Conservation (phyloP, 345 rosid genomes). For the Salix viminalis region DNA sequence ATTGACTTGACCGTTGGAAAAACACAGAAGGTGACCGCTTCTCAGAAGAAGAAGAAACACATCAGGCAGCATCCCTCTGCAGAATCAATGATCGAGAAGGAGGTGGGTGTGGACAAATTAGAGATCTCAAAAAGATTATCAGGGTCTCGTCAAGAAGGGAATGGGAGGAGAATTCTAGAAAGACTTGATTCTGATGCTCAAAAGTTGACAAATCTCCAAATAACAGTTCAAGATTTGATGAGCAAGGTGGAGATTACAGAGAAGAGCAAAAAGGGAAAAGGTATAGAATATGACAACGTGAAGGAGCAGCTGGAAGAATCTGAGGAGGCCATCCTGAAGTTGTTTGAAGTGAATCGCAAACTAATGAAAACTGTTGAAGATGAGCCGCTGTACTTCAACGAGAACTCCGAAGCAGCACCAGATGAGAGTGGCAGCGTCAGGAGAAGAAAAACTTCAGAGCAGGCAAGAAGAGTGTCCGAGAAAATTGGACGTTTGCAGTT, state of each 20-base stretch:
- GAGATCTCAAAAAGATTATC: slow-evolving; percentile 61
- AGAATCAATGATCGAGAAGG: slow-evolving; percentile 61
- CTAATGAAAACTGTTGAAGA: slow-evolving; percentile 51
- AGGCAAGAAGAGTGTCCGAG: slow-evolving; percentile 80
- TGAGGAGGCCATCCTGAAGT: slow-evolving; percentile 55
- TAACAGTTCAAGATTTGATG: slow-evolving; percentile 72
- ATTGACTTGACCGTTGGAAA: slow-evolving; percentile 45
- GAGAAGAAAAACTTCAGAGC: slow-evolving; percentile 55
- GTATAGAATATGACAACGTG: slow-evolving; percentile 53
- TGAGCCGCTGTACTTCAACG: slow-evolving; percentile 37
- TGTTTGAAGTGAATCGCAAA: slow-evolving; percentile 57
- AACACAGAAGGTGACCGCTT: slow-evolving; percentile 25
- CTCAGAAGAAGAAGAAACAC: slow-evolving; percentile 32
- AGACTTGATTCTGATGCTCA: slow-evolving; percentile 88
- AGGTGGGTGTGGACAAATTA: slow-evolving; percentile 62
- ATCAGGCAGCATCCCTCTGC: slow-evolving; percentile 38
- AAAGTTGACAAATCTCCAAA: slow-evolving; percentile 75
- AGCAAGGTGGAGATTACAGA: slow-evolving; percentile 63
- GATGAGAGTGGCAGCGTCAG: slow-evolving; percentile 47
- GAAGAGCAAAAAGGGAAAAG: slow-evolving; percentile 57
- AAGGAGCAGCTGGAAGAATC: slow-evolving; percentile 83
- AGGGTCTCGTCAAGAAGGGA: slow-evolving; percentile 51
- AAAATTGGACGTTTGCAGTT: slow-evolving; percentile 78
- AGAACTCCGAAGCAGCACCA: slow-evolving; percentile 34
- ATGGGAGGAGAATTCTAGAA: slow-evolving; percentile 68